phyloP scores from a whole-genome alignment of 208 protist species.

The Acanthamoeba sp. region DNA sequence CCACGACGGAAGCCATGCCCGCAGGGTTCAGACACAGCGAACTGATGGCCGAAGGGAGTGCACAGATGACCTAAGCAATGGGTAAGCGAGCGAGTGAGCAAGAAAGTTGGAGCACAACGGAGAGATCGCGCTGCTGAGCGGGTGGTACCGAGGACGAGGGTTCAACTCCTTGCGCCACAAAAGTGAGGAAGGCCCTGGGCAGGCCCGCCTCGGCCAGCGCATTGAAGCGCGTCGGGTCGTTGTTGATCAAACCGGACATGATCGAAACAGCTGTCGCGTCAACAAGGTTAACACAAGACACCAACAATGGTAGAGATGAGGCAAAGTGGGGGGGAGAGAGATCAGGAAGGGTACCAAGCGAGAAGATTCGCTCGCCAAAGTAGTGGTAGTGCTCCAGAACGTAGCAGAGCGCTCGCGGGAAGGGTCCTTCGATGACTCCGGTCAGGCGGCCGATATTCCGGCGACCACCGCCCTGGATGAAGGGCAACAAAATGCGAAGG shows the following conservation, averaged over 20 bases:
- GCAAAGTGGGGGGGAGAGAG: background rate
- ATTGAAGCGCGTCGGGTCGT: constrained; percentile 63
- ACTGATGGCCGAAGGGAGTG: constrained; percentile 42
- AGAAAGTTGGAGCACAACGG: background rate
- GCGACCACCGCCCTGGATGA: constrained; percentile 62
- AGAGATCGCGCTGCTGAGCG: background rate
- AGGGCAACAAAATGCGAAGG: constrained; percentile 63
- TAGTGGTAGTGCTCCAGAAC: constrained; percentile 60
- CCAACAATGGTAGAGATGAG: too few species aligned
- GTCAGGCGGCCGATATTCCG: constrained; percentile 34
- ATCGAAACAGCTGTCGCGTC: constrained; percentile 33
- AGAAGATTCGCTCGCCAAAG: constrained; percentile 71
- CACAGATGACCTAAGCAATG: constrained; percentile 48
- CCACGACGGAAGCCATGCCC: constrained; percentile 44
- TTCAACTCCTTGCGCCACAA: background rate
- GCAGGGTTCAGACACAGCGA: constrained; percentile 34
- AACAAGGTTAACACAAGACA: too few species aligned
- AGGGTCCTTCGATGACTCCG: constrained; percentile 48
- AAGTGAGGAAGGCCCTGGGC: constrained; percentile 16
- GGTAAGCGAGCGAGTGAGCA: background rate
- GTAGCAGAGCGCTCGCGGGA: constrained; percentile 49
- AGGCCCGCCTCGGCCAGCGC: constrained; percentile 31
- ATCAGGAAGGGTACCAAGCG: constrained; percentile 45
- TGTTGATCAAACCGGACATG: constrained; percentile 69
- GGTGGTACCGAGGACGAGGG: constrained; percentile 17